phyloP scores from a whole-genome alignment of 2,329 filamentous ascomycete species.

The Allantophomopsis lycopodina region DNA sequence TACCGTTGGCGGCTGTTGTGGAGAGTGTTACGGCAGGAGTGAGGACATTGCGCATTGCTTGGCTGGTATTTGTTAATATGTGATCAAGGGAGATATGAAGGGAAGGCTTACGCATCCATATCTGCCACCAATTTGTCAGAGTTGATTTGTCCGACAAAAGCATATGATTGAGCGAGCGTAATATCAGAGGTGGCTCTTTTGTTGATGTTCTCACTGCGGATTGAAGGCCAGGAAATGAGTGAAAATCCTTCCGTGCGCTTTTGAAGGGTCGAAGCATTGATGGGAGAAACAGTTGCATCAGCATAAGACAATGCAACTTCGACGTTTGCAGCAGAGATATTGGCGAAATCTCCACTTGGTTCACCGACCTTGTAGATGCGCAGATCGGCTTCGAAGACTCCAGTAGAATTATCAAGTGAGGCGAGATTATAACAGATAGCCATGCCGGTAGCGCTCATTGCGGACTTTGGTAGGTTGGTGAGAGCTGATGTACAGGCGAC shows the following conservation, averaged over 20 bases:
- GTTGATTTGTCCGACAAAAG: conserved; percentile 59
- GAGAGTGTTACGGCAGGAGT: conserved; percentile 56
- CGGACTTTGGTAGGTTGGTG: conserved; percentile 32
- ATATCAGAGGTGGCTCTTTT: conserved; percentile 16
- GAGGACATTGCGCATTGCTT: conserved; percentile 28
- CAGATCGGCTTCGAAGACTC: conserved; percentile 65
- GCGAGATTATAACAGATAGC: conserved; percentile 76
- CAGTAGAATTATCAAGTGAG: conserved; percentile 50
- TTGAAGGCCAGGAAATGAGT: conserved; percentile 13
- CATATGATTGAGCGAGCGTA: conserved; percentile 44
- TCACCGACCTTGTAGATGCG: conserved; percentile 57
- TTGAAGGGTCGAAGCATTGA: conserved; percentile 17
- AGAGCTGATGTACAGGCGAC: conserved; percentile 47
- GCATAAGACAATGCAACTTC: conserved; percentile 38
- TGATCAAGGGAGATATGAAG: background rate
- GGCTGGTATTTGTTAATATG: conserved; percentile 22
- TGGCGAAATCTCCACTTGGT: conserved; percentile 36
- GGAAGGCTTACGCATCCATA: conserved; percentile 43
- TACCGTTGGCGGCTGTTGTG: conserved; percentile 35
- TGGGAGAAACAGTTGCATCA: conserved; percentile 35
- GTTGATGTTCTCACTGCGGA: conserved; percentile 4
- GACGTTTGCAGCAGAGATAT: conserved; percentile 36
- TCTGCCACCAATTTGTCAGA: conserved; percentile 33
- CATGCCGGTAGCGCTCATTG: conserved; percentile 62
- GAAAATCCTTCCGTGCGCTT: conserved; percentile 8